These are phyloP conservation scores for Suhomyces choctaworum DNA, from an alignment of 1,139 yeast species.

Conservation along the genomic window DNA sequence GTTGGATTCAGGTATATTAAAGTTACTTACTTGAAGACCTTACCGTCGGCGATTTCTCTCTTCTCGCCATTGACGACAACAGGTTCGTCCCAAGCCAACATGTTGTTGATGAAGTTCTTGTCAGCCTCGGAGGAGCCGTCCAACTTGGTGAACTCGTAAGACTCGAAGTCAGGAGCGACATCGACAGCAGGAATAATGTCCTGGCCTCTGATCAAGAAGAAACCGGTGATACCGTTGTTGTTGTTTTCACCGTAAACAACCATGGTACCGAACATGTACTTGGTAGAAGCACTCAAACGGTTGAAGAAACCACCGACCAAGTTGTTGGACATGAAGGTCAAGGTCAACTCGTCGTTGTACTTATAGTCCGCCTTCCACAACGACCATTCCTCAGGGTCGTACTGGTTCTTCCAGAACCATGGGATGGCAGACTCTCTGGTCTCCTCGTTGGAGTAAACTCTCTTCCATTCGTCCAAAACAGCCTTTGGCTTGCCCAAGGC, in stretches of 20 bases:
- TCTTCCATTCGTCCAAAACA: slow-evolving; percentile 92
- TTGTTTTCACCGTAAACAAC: slow-evolving; percentile 98
- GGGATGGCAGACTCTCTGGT: slow-evolving; percentile 94
- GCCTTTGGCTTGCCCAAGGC: slow-evolving; percentile 73
- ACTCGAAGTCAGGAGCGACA: slow-evolving; percentile 99
- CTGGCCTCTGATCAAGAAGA: slow-evolving; percentile 93
- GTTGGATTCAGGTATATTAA: too few relatives aligned
- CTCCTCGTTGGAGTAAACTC: slow-evolving; percentile 95
- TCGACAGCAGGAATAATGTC: slow-evolving; percentile 88
- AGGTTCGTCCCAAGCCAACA: slow-evolving; percentile 57
- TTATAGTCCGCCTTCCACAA: slow-evolving; percentile 94
- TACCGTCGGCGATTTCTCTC: slow-evolving; percentile 53
- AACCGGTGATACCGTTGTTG: slow-evolving; percentile 97
- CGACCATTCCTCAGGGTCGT: slow-evolving; percentile 91
- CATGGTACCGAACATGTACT: slow-evolving; percentile 90
- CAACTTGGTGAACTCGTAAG: slow-evolving; percentile 47
- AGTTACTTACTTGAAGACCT: slow-evolving; percentile 51
- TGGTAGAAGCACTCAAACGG: slow-evolving; percentile 89
- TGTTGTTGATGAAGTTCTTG: slow-evolving; percentile 46
- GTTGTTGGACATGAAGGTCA: slow-evolving; percentile 98
- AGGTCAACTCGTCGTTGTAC: slow-evolving; percentile 96
- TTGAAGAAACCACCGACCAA: slow-evolving; percentile 97
- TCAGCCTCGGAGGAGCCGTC: slow-evolving; percentile 40
- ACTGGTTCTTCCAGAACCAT: slow-evolving; percentile 95
- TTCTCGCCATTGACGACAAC: slow-evolving; percentile 45